A percentile compares a stretch with the other conserved stretches of the same genome.
These are phyloP conservation scores for Colletotrichum sp. DNA, from an alignment of 2,329 filamentous ascomycete genomes.

Conservation along the genomic window DNA sequence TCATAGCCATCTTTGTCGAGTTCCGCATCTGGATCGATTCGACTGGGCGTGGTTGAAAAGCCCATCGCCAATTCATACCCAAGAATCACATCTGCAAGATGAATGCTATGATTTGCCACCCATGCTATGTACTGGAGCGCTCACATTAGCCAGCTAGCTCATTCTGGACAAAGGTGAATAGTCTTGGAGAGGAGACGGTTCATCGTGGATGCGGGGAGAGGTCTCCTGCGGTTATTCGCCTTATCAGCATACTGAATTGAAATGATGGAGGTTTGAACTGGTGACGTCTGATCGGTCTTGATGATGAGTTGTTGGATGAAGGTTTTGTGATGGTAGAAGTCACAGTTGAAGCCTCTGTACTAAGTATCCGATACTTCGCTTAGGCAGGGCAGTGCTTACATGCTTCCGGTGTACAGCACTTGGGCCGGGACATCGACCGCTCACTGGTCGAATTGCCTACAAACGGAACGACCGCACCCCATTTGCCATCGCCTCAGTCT, in stretches of 20 bases:
- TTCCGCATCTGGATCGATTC: not conserved
- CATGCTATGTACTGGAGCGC: accelerated
- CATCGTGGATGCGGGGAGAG: accelerated
- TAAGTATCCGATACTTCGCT: not conserved
- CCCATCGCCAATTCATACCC: accelerated
- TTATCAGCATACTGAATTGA: not conserved
- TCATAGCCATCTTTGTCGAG: not conserved
- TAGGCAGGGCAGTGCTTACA: not conserved
- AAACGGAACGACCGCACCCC: not conserved
- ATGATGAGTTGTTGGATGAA: not conserved
- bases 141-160: not conserved
- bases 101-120: not conserved
- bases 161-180: not conserved
- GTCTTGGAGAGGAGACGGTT: not conserved
- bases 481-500: not conserved
- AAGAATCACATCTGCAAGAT: not conserved
- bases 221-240: too few species aligned
- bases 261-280: not conserved
- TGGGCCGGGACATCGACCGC: not conserved
- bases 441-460: not conserved
- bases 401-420: not conserved
- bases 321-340: not conserved
- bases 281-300: not conserved
- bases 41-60: accelerated
- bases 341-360: not conserved